A percentile compares a stretch with the other conserved stretches of the same genome.
These are phyloP conservation scores for Termitomyces sp. DNA, from an alignment of 768 basidiomycete genomes.

Conservation along the genomic window DNA sequence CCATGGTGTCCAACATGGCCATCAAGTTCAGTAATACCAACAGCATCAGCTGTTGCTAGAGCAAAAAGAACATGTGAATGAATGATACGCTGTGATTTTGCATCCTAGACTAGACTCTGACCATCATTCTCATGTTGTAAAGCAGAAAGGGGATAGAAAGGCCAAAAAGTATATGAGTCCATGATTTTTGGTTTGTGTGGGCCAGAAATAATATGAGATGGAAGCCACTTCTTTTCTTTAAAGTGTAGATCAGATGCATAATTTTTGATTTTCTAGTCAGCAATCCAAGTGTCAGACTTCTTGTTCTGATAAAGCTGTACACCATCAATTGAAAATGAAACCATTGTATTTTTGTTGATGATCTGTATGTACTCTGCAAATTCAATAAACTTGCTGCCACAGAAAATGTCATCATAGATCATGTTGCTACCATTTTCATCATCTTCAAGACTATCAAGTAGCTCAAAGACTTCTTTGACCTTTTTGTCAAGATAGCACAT, in stretches of 20 bases:
- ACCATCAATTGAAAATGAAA: constrained; percentile 33
- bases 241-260: constrained; percentile 24
- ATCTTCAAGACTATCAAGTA: constrained; percentile 11
- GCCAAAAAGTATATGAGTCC: constrained; percentile 30
- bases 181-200: no score
- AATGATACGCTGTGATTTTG: not conserved
- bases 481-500: constrained; percentile 5
- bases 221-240: constrained; percentile 26
- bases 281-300: constrained; percentile 37
- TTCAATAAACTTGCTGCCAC: constrained; percentile 22
- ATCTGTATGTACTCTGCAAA: constrained; percentile 16
- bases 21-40: no score
- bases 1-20: no score
- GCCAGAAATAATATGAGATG: constrained; percentile 29
- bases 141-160: constrained; percentile 16
- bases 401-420: constrained; percentile 20
- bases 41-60: constrained; percentile 12
- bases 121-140: not conserved
- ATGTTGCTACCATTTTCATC: not conserved
- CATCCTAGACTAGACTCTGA: not conserved
- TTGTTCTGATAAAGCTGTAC: constrained; percentile 38
- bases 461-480: not conserved
- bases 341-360: constrained; percentile 21
- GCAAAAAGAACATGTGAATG: constrained; percentile 4
- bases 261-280: constrained; percentile 28